Evolutionary conservation across 768 basidiomycete genomes (phyloP).

Genomic region (Lactarius evosmus): DNA sequence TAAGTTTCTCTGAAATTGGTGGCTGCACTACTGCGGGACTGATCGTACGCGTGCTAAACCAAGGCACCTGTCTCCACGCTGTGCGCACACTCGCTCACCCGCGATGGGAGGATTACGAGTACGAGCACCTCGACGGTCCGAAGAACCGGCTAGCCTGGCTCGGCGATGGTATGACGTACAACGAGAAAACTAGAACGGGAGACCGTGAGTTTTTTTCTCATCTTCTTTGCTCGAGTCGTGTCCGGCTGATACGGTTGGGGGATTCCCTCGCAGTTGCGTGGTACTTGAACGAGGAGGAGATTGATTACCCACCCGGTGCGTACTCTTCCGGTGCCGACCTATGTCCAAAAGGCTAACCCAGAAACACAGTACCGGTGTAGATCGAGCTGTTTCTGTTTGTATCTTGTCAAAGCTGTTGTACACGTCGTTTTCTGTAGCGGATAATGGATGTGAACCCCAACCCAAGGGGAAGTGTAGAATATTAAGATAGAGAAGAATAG

Average conservation of each 20-base stretch:
- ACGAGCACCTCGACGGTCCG: conserved; percentile 23
- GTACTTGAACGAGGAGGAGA: conserved; percentile 30
- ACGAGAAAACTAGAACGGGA: conserved; percentile 30
- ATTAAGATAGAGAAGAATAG: no score
- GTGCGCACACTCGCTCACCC: conserved; percentile 28
- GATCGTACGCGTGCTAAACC: no score
- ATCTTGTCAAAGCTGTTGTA: no score
- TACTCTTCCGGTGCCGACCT: no score
- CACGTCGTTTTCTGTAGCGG: no score
- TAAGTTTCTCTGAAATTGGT: neutral
- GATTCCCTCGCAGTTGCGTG: conserved; percentile 23
- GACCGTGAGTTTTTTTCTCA: conserved; percentile 22
- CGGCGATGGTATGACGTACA: conserved; percentile 32
- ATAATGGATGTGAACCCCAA: no score
- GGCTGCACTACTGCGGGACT: no score
- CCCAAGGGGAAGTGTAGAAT: no score
- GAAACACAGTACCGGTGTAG: conserved; percentile 1
- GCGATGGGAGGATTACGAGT: conserved; percentile 36
- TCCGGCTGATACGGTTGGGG: no score
- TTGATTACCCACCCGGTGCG: no score
- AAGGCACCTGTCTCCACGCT: no score
- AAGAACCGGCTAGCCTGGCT: conserved; percentile 32
- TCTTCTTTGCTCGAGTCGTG: no score
- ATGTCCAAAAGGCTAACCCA: neutral
- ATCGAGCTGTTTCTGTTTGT: neutral